phyloP scores from a whole-genome alignment of 306 rosid species.

The Trifolium pratense region DNA sequence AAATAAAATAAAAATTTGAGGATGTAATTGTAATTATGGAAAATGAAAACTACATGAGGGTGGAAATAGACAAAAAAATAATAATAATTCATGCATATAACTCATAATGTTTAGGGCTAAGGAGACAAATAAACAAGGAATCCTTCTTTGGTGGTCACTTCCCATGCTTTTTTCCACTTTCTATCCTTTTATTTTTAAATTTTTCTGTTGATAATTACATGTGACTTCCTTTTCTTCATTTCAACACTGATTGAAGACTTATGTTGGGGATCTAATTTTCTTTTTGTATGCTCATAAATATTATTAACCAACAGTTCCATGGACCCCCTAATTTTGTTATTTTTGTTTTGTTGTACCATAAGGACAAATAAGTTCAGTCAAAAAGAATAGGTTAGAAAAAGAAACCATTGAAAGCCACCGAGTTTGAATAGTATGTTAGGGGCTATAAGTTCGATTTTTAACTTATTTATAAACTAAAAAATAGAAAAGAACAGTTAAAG shows the following conservation, averaged over 20 bases:
- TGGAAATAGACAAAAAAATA: constrained; percentile 49
- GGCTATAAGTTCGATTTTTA: too few relatives aligned
- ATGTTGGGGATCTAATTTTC: constrained; percentile 30
- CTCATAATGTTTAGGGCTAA: constrained; percentile 50
- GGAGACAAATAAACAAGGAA: constrained; percentile 75
- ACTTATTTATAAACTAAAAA: too few relatives aligned
- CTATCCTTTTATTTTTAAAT: constrained; percentile 22
- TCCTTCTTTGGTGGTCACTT: constrained; percentile 56
- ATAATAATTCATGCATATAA: constrained; percentile 47
- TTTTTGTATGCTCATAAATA: constrained; percentile 29
- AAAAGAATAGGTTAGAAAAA: constrained; percentile 40
- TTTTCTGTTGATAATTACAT: constrained; percentile 43
- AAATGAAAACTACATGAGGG: constrained; percentile 55
- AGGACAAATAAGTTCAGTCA: constrained; percentile 43
- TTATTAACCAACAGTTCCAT: constrained; percentile 19
- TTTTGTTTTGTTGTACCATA: constrained; percentile 45
- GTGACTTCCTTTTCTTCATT: constrained; percentile 46
- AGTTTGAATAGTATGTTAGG: too few relatives aligned
- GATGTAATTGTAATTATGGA: constrained; percentile 28
- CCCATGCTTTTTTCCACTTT: constrained; percentile 43
- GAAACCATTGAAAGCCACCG: constrained; percentile 43
- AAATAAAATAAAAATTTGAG: not conserved
- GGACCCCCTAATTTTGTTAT: constrained; percentile 45
- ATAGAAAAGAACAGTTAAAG: too few relatives aligned
- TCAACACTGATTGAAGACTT: constrained; percentile 48